Percentiles rank a stretch among this genome's conserved stretches.
These are phyloP conservation scores for Pluteus cervinus DNA, from an alignment of 768 basidiomycete species.

Conservation along the genomic window DNA sequence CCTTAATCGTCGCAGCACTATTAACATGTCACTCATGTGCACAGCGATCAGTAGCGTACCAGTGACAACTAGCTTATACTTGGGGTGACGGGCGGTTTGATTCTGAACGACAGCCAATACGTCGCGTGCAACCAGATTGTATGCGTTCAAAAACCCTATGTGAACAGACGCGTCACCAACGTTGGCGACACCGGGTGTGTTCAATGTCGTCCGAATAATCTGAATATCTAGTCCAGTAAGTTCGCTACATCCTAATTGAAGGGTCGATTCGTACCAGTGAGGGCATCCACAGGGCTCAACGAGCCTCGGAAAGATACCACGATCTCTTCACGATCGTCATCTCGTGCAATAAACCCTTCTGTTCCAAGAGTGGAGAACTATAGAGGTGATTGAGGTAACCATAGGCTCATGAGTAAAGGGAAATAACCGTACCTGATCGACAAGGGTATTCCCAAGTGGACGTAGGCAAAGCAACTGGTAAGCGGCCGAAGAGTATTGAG, in stretches of 20 bases:
- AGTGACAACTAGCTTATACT: constrained; percentile 24
- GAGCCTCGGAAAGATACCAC: constrained; percentile 31
- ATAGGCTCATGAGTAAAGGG: background rate
- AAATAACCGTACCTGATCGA: constrained; percentile 34
- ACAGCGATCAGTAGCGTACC: too few species aligned
- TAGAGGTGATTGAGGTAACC: background rate
- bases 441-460: constrained; percentile 39
- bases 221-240: constrained; percentile 16
- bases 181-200: constrained; percentile 18
- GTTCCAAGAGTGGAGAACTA: constrained; percentile 23
- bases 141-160: constrained; percentile 22
- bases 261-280: constrained; percentile 16
- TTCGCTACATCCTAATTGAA: background rate
- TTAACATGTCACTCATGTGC: too few species aligned
- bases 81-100: constrained; percentile 16
- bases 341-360: constrained; percentile 29
- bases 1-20: too few species aligned
- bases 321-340: constrained; percentile 31
- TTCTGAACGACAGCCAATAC: constrained; percentile 17
- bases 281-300: constrained; percentile 23
- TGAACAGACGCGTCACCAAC: constrained; percentile 20
- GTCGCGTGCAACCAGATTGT: constrained; percentile 20
- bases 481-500: constrained; percentile 45
- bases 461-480: constrained; percentile 40
- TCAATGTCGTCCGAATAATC: constrained; percentile 23